Conservation (phyloP, 2,329 filamentous ascomycete species). For the Endothia cerciana region DNA sequence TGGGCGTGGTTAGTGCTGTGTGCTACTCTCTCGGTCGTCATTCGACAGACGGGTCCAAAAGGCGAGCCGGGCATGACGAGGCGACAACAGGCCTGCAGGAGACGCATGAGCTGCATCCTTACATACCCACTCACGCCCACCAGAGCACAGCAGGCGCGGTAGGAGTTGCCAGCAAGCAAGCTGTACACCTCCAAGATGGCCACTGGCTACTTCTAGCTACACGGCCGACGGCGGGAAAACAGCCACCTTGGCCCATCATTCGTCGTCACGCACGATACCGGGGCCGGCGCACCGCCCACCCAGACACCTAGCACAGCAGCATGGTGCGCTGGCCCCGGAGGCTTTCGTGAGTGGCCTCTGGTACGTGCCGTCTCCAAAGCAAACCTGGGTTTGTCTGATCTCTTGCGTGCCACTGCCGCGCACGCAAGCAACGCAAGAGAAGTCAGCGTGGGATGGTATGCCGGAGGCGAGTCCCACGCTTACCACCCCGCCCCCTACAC, state of each 20-base stretch:
- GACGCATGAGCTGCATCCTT: background rate
- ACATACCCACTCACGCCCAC: background rate
- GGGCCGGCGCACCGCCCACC: background rate
- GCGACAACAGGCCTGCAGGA: background rate
- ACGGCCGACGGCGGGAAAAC: background rate
- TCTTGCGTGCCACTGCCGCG: constrained; percentile 12
- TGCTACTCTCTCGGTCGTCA: background rate
- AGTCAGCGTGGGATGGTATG: background rate
- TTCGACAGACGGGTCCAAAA: constrained; percentile 2
- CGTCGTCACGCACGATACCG: background rate
- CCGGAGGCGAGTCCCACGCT: constrained; percentile 15
- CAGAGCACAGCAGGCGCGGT: constrained; percentile 13
- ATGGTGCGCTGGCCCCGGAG: constrained; percentile 1
- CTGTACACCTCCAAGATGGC: constrained; percentile 2
- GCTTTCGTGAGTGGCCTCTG: background rate
- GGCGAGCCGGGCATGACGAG: background rate
- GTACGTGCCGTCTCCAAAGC: background rate
- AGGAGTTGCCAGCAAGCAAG: constrained; percentile 8
- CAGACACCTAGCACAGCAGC: constrained; percentile 2
- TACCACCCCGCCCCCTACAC: constrained; percentile 12
- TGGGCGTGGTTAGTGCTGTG: constrained; percentile 5
- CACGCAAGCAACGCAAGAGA: constrained; percentile 10
- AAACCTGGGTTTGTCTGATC: background rate
- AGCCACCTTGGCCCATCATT: background rate
- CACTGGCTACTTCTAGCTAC: background rate